phyloP scores from a whole-genome alignment of 208 protist genomes.

The Vickermania spadyakhi region DNA sequence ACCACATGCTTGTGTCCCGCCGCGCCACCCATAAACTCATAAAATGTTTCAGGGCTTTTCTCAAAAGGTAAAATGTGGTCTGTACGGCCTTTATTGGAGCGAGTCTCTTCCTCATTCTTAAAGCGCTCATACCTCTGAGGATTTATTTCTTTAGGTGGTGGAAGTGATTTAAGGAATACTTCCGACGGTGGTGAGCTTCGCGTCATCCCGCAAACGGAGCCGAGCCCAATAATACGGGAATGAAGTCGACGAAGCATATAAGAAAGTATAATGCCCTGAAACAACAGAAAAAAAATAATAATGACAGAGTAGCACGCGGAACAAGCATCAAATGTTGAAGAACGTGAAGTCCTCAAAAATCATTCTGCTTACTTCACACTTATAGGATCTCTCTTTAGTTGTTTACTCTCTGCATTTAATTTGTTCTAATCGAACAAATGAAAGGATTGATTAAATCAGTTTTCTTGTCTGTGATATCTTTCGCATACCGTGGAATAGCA shows the following conservation, averaged over 20 bases:
- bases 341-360: too few relatives aligned
- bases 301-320: neutral
- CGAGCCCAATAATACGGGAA: constrained; percentile 63
- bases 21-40: constrained; percentile 15
- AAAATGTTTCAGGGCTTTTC: constrained; percentile 24
- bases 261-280: neutral
- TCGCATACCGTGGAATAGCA: constrained; percentile 34
- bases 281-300: neutral
- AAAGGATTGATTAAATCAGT: constrained; percentile 14
- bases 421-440: neutral
- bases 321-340: too few relatives aligned
- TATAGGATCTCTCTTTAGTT: too few relatives aligned
- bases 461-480: constrained; percentile 28
- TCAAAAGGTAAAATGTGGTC: neutral
- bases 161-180: constrained; percentile 67
- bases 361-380: too few relatives aligned
- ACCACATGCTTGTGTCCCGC: constrained; percentile 54
- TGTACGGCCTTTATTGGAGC: neutral
- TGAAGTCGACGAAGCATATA: constrained; percentile 59
- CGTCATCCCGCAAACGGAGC: constrained; percentile 43
- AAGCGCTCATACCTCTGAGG: constrained; percentile 43
- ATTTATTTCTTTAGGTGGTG: constrained; percentile 49
- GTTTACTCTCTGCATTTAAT: too few relatives aligned
- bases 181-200: constrained; percentile 43
- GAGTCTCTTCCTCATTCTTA: constrained; percentile 31